phyloP scores from a whole-genome alignment of 306 rosid species.

The Fagus crenata region DNA sequence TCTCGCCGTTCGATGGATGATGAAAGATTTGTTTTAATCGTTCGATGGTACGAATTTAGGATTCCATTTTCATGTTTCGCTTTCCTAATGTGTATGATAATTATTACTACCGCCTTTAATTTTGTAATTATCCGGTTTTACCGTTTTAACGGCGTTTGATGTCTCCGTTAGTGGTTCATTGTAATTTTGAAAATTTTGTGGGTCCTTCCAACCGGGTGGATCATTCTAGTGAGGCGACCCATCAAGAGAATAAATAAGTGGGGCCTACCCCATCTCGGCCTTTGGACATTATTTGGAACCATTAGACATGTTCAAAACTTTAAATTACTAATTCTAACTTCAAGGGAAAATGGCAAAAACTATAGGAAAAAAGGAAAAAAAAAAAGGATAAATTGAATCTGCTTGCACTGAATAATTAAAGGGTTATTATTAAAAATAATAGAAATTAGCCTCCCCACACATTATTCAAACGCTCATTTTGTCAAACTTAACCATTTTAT shows the following conservation, averaged over 20 bases:
- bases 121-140: not conserved
- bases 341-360: too few relatives aligned
- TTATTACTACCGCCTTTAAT: not conserved
- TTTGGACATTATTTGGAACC: not conserved
- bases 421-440: too few relatives aligned
- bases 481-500: too few relatives aligned
- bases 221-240: not conserved
- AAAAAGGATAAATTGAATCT: too few relatives aligned
- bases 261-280: not conserved
- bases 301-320: not conserved
- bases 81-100: constrained; percentile 1
- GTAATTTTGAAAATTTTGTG: not conserved
- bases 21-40: constrained; percentile 21
- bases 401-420: too few relatives aligned
- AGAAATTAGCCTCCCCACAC: too few relatives aligned
- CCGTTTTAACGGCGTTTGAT: not conserved
- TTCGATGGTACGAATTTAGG: constrained; percentile 27
- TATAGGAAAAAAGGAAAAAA: too few relatives aligned
- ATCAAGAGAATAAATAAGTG: not conserved
- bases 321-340: not conserved
- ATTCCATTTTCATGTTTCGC: constrained; percentile 3
- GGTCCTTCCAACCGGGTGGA: constrained; percentile 5
- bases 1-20: constrained; percentile 19
- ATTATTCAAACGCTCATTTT: too few relatives aligned
- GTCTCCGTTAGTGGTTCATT: not conserved